Base-by-base conservation (phyloP, 257 asterid species). In the Pogostemon cablin region DNA sequence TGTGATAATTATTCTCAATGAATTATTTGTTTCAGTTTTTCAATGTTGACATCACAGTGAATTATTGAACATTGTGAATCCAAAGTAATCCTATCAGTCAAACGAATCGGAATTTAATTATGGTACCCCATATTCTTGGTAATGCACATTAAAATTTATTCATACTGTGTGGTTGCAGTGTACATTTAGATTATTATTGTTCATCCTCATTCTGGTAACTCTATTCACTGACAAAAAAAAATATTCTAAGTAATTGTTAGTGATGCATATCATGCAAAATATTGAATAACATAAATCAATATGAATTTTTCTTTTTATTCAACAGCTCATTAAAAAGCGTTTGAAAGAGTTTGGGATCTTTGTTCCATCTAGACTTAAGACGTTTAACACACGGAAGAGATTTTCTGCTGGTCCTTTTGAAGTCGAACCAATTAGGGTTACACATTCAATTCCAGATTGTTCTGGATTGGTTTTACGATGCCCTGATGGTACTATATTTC, bases 401-500 rank as follows among this genome's bases (percentile, higher is more conserved):
- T 95, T 95, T 79, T 83, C 69, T 76, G 99, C 99, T 42, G 99
- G 99, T 38, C 99, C 99, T 39, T 95, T 95, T 70, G 99, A 95
- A 85, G 84, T 88, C 48, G 98, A 95, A 80, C 96, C 98, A 54
- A 87, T 95, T 40, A 81, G 90, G 62, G 98, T 95, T 69, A 91
- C 99, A 53, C 99, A 91, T 86, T 95, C 99, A 35, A 91, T 95
- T 78, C 99, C 99, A 53, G 99, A 95, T 86, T 95, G 99, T 74
- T 89, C 90, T 82, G 99, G 99, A 50, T 78, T 95, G 92, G 98
- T 95, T 78, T 87, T 95, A 74, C 95, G 99, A 50, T 95, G 98
- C 78, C 76, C 91, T 78, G 99, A 91, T 81, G 99, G 99, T 65
- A 91, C 98, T 68, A 91, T 95, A 80, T 96, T 95, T 81, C 99